Evolutionary conservation across 257 asterid genomes (phyloP), one percentile per base, ranked within the genome.

Genomic region (Lycium ferocissimum): DNA sequence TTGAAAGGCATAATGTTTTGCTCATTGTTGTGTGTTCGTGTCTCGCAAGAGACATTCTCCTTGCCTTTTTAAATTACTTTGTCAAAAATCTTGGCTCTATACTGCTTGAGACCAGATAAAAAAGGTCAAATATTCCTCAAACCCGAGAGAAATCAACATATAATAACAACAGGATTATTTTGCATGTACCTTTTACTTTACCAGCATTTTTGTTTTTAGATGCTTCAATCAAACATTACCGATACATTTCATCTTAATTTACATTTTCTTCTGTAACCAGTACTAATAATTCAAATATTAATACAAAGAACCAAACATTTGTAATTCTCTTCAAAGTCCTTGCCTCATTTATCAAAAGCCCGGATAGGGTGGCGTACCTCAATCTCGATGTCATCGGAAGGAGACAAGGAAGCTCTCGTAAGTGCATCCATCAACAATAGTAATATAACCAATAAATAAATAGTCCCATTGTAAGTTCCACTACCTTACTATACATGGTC

Each of bases 391-490:
- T n/a, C 17, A 9, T 18, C 17, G 57, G 84, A 81, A 81, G 38
- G 43, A 18, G 76, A 81, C 84, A 61, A 61, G 56, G 15, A 61
- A 66, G 84, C 20, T 61, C 57, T 43, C 59, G 40, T 81, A 59
- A 38, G 40, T 81, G 75, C 73, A 58, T 81, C 58, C 84, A 81
- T 81, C 73, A 61, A 81, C 59, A 47, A 61, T 17, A 40, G 8
- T 38, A 57, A 56, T 58, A 18, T 62, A 26, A 65, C 56, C 56
- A 80, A 59, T 14, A 54, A 38, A 38, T 40, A 80, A 57, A 57
- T 38, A 69, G 33, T 26, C 33, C 33, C 1, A 26, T 26, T 26
- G 33, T 26, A 26, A 26, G 33, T 26, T 26, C 33, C 33, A 26
- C 33, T 26, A 26, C 33, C 33, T 26, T 26, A 26, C 33, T 26